These are phyloP conservation scores for Cymbidium sinense DNA, from an alignment of 106 monocot species.

Conservation along the genomic window DNA sequence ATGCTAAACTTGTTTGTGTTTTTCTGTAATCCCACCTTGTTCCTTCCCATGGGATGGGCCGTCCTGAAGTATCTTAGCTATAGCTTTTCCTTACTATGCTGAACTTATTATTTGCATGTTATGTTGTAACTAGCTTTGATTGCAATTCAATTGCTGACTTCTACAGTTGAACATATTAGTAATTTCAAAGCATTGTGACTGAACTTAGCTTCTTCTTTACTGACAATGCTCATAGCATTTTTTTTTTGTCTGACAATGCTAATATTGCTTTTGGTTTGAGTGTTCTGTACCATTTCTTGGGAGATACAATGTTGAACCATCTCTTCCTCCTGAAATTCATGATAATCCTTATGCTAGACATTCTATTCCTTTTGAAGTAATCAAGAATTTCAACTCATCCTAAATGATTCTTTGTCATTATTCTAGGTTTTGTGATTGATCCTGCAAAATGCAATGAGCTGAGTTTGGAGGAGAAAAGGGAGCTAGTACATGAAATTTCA, in stretches of 20 bases:
- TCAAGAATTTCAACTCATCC: background rate
- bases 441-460: constrained; percentile 50
- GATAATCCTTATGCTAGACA: background rate
- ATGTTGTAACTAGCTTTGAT: background rate
- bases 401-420: background rate
- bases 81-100: no score
- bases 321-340: background rate
- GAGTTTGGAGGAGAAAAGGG: constrained; percentile 85
- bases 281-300: background rate
- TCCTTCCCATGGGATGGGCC: no score
- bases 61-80: no score
- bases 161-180: background rate
- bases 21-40: no score
- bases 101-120: background rate
- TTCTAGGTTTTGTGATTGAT: constrained; percentile 64
- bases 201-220: background rate
- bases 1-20: no score
- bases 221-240: background rate
- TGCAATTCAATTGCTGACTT: background rate
- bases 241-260: background rate
- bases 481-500: constrained; percentile 75
- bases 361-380: background rate
- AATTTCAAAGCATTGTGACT: background rate
- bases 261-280: background rate
- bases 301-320: background rate